phyloP scores from a whole-genome alignment of 345 rosid genomes.

The Erodium maritimum region DNA sequence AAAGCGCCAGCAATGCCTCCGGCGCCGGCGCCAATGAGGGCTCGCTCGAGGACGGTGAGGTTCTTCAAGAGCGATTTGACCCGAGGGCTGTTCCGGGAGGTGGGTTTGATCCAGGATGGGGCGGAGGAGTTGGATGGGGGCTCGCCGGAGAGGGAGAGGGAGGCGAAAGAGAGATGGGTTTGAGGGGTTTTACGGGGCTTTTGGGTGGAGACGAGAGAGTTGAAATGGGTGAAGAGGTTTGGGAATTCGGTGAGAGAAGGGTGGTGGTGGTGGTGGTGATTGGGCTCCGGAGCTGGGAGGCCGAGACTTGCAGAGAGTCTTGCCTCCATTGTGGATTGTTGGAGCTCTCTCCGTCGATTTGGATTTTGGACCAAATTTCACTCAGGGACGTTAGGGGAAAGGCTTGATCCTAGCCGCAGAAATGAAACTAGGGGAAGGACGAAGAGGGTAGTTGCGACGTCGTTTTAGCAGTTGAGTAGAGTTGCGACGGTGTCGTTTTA shows the following conservation, averaged over 20 bases:
- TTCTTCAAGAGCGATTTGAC: constrained; percentile 42
- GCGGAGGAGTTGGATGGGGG: constrained; percentile 13
- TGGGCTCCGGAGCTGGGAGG: constrained; percentile 23
- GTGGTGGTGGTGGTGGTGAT: constrained; percentile 6
- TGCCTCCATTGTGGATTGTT: constrained; percentile 31
- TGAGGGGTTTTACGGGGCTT: too few species aligned
- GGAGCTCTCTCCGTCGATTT: too few species aligned
- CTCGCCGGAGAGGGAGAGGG: constrained; percentile 24
- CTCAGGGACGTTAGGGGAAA: too few species aligned
- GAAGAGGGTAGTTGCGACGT: too few species aligned
- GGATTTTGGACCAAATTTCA: too few species aligned
- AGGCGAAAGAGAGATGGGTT: constrained; percentile 30
- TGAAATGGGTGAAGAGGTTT: constrained; percentile 23
- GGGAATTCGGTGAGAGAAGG: constrained; percentile 13
- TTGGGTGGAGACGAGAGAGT: constrained; percentile 16
- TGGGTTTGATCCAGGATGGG: constrained; percentile 37
- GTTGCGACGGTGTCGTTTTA: too few species aligned
- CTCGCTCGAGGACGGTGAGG: constrained; percentile 69
- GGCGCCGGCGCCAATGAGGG: constrained; percentile 67
- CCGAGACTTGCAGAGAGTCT: constrained; percentile 33
- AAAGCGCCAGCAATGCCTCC: constrained; percentile 93
- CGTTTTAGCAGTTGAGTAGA: too few species aligned
- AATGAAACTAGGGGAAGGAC: too few species aligned
- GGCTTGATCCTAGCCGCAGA: too few species aligned
- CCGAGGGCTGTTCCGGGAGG: constrained; percentile 33